phyloP scores from a whole-genome alignment of 768 basidiomycete species.

The Lentinula guzmanii region DNA sequence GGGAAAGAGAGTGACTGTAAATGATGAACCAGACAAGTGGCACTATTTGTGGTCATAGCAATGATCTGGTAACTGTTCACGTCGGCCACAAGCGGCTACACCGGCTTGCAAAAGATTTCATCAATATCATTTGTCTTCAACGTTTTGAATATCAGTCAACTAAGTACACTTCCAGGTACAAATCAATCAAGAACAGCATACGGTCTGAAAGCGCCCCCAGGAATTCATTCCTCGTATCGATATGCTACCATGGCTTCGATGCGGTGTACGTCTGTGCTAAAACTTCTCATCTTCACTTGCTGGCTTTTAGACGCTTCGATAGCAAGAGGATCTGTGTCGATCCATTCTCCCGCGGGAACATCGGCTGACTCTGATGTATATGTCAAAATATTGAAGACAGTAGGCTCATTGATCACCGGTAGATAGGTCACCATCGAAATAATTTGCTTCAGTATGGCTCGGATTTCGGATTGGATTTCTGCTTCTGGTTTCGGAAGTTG shows the following conservation, averaged over 20 bases:
- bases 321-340: constrained; percentile 87
- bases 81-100: background rate
- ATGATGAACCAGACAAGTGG: constrained; percentile 7
- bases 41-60: constrained; percentile 22
- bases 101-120: background rate
- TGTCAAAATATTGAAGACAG: constrained; percentile 95
- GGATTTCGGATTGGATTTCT: constrained; percentile 95
- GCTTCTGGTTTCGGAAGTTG: constrained; percentile 65
- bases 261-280: constrained; percentile 96
- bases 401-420: constrained; percentile 90
- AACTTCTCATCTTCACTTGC: constrained; percentile 91
- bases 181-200: too few species aligned
- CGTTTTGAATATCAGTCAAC: background rate
- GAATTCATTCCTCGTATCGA: constrained; percentile 54
- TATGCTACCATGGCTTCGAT: constrained; percentile 99
- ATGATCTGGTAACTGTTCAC: constrained; percentile 4
- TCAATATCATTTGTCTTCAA: background rate
- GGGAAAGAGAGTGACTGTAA: constrained; percentile 12
- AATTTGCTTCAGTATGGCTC: constrained; percentile 97
- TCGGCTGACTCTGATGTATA: constrained; percentile 92
- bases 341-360: constrained; percentile 91
- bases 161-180: constrained; percentile 10
- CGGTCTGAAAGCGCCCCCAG: too few species aligned
- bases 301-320: constrained; percentile 93
- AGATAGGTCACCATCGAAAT: constrained; percentile 95